Evolutionary conservation across 2,329 filamentous ascomycete genomes (phyloP).

Genomic region (Helotiales sp.): DNA sequence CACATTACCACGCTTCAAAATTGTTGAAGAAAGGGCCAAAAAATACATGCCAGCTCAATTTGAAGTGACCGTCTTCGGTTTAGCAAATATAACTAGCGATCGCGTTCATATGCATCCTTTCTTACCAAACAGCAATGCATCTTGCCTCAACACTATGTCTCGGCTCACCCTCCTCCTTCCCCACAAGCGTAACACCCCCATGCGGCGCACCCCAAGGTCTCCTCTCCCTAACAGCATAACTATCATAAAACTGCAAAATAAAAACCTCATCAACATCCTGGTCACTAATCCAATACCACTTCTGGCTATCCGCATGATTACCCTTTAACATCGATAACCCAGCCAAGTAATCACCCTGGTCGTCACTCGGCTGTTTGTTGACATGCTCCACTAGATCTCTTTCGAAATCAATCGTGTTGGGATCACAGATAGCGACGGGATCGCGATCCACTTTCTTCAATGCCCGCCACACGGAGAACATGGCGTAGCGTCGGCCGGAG

Average conservation of each 20-base stretch:
- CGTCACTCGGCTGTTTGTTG: constrained; percentile 14
- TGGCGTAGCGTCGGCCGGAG: constrained; percentile 6
- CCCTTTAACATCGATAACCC: constrained; percentile 12
- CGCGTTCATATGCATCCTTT: neutral
- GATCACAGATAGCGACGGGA: constrained; percentile 13
- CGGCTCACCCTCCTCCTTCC: constrained; percentile 8
- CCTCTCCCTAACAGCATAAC: constrained; percentile 10
- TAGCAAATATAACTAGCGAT: no score
- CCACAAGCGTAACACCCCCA: constrained; percentile 5
- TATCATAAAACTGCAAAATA: constrained; percentile 18
- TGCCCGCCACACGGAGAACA: constrained; percentile 13
- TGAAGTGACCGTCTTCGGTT: no score
- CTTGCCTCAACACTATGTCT: constrained; percentile 17
- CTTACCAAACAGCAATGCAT: constrained; percentile 15
- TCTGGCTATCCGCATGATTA: constrained; percentile 14
- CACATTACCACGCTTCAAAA: no score
- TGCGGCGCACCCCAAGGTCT: constrained; percentile 14
- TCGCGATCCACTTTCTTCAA: constrained; percentile 14
- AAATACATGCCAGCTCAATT: no score
- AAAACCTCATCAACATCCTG: constrained; percentile 18
- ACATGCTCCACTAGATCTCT: constrained; percentile 13
- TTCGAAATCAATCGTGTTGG: constrained; percentile 4
- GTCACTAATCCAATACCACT: constrained; percentile 18
- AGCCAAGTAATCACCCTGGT: constrained; percentile 6
- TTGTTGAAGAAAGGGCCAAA: no score